phyloP scores from a whole-genome alignment of 805 yeast species.

The Candida vartiovaarae region DNA sequence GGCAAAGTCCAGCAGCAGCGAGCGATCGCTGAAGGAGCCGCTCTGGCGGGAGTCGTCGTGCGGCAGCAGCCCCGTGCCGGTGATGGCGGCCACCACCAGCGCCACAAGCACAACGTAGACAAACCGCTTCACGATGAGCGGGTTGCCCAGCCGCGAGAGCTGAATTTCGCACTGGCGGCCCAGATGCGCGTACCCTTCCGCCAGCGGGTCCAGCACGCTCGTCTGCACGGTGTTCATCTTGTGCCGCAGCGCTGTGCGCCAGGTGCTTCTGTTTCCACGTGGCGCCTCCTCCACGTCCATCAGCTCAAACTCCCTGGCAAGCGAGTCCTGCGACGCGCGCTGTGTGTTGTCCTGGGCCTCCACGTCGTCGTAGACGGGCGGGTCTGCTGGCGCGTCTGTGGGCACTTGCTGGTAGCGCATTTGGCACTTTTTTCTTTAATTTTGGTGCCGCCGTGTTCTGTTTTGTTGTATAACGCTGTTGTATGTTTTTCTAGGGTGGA shows the following conservation, averaged over 20 bases:
- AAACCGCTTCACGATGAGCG: slow-evolving; percentile 72
- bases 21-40: slow-evolving; percentile 61
- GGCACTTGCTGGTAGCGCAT: slow-evolving; percentile 21
- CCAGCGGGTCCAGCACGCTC: slow-evolving; percentile 41
- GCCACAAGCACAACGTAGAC: slow-evolving; percentile 64
- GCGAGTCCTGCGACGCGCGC: slow-evolving; percentile 1
- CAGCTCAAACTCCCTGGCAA: slow-evolving; percentile 30
- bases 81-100: slow-evolving; percentile 46
- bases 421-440: neutral
- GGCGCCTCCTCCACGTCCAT: slow-evolving; percentile 25
- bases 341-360: neutral
- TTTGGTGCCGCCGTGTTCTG: neutral
- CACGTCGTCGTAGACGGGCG: slow-evolving; percentile 23
- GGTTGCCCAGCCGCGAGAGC: slow-evolving; percentile 72
- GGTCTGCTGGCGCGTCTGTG: slow-evolving; percentile 12
- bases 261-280: neutral
- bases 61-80: slow-evolving; percentile 51
- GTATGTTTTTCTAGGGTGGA: neutral
- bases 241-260: slow-evolving; percentile 1
- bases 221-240: slow-evolving; percentile 4
- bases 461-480: no score
- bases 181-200: slow-evolving; percentile 27
- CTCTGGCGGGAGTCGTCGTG: slow-evolving; percentile 30
- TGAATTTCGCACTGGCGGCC: slow-evolving; percentile 45
- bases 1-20: slow-evolving; percentile 42